phyloP scores from a whole-genome alignment of 164 flowering plant genomes.

The Berberis thunbergii region DNA sequence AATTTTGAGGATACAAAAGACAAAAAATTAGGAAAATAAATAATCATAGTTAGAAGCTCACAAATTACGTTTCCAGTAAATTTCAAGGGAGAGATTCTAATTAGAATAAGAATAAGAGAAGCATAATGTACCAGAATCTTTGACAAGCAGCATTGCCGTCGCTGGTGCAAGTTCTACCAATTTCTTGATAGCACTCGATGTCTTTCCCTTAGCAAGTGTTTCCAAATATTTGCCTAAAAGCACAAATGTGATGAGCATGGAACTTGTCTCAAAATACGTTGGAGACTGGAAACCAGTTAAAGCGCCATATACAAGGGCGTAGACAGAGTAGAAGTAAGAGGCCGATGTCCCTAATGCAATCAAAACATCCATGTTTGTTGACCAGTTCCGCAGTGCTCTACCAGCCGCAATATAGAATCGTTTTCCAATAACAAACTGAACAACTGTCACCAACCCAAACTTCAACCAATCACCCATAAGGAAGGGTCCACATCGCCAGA shows the following conservation, averaged over 20 bases:
- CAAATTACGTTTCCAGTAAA: too few relatives aligned
- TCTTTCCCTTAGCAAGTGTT: slow-evolving; percentile 89
- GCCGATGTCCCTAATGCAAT: slow-evolving; percentile 98
- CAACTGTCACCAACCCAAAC: slow-evolving; percentile 71
- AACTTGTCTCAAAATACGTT: slow-evolving; percentile 94
- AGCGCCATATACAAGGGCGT: slow-evolving; percentile 92
- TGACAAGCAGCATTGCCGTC: slow-evolving; percentile 63
- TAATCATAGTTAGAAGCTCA: too few relatives aligned
- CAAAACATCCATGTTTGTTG: slow-evolving; percentile 98
- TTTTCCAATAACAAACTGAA: slow-evolving; percentile 91
- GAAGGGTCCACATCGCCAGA: slow-evolving; percentile 93
- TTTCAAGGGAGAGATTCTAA: too few relatives aligned
- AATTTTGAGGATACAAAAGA: too few relatives aligned
- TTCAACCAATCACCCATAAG: slow-evolving; percentile 93
- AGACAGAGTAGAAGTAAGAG: slow-evolving; percentile 85
- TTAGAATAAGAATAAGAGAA: not conserved
- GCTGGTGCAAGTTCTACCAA: slow-evolving; percentile 92
- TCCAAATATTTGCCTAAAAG: slow-evolving; percentile 95
- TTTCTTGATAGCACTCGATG: slow-evolving; percentile 97
- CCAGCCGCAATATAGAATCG: slow-evolving; percentile 88
- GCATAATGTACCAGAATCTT: slow-evolving; percentile 53
- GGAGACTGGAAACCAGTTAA: slow-evolving; percentile 92
- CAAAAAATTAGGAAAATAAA: too few relatives aligned
- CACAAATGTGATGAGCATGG: slow-evolving; percentile 96
- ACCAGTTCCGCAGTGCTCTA: slow-evolving; percentile 82